A percentile compares a stretch with the other conserved stretches of the same genome.
Conservation (phyloP, 2,329 filamentous ascomycete species). For the Botryotinia convoluta region DNA sequence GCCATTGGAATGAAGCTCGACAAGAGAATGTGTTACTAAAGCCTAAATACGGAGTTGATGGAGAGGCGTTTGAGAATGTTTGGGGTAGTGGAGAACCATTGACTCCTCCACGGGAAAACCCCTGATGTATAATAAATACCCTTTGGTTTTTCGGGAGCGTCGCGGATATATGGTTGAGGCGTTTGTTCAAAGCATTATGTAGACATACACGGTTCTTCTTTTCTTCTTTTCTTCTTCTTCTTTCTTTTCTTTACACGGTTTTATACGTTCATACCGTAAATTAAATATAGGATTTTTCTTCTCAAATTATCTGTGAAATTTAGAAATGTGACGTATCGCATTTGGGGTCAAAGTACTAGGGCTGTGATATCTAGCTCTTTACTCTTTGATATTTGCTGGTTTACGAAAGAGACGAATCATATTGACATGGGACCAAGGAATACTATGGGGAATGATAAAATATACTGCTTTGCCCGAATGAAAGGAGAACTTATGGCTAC, state of each 20-base stretch:
- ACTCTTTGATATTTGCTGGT: background rate
- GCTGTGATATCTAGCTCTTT: background rate
- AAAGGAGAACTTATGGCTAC: background rate
- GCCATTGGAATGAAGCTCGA: slow-evolving; percentile 43
- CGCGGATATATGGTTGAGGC: background rate
- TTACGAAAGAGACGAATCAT: background rate
- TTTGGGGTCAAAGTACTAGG: background rate
- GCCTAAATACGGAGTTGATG: slow-evolving; percentile 38
- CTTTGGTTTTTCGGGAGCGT: background rate
- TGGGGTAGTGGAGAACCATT: slow-evolving; percentile 36
- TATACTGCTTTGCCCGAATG: background rate
- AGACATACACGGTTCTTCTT: background rate
- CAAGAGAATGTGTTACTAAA: slow-evolving; percentile 32
- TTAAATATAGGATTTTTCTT: background rate
- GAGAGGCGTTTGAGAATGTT: slow-evolving; percentile 40
- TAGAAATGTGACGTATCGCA: background rate
- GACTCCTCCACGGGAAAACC: slow-evolving; percentile 34
- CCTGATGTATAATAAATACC: slow-evolving; percentile 30
- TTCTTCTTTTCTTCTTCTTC: background rate
- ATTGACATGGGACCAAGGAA: background rate
- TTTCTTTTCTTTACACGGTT: background rate
- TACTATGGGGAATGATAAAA: background rate
- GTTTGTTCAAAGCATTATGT: background rate
- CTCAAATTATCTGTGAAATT: background rate
- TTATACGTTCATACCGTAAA: background rate